Evolutionary conservation across 192 early-diverging fungal species (phyloP).

Genomic region (Spinellus fusiger): DNA sequence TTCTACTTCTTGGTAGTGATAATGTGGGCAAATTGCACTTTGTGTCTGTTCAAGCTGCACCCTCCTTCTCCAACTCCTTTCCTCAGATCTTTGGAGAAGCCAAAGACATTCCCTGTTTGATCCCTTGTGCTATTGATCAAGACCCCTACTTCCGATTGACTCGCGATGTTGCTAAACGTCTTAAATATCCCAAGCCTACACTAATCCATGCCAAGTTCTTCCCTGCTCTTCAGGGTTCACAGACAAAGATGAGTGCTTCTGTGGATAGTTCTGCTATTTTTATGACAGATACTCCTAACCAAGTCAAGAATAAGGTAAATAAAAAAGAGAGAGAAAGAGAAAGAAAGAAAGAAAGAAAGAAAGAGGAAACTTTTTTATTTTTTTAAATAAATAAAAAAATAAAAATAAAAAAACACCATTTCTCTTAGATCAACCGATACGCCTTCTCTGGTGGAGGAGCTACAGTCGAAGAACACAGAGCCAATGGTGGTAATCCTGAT

Average conservation of each 20-base stretch:
- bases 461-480: slow-evolving; percentile 77
- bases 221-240: slow-evolving; percentile 85
- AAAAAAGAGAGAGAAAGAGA: neutral
- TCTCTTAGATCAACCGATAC: slow-evolving; percentile 72
- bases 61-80: slow-evolving; percentile 93
- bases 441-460: slow-evolving; percentile 92
- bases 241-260: slow-evolving; percentile 95
- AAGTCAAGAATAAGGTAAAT: slow-evolving; percentile 88
- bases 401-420: neutral
- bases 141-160: slow-evolving; percentile 99
- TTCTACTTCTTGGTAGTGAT: slow-evolving; percentile 43
- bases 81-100: slow-evolving; percentile 91
- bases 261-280: slow-evolving; percentile 86
- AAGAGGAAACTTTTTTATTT: neutral
- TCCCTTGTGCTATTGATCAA: slow-evolving; percentile 98
- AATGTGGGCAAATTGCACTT: slow-evolving; percentile 93
- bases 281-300: slow-evolving; percentile 80
- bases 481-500: slow-evolving; percentile 83
- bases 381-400: neutral
- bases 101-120: slow-evolving; percentile 89
- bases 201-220: slow-evolving; percentile 94
- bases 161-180: slow-evolving; percentile 82
- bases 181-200: slow-evolving; percentile 95
- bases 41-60: slow-evolving; percentile 88
- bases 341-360: neutral